Conservation (phyloP, 805 yeast species). For the Zygoascus flipseniorum region DNA sequence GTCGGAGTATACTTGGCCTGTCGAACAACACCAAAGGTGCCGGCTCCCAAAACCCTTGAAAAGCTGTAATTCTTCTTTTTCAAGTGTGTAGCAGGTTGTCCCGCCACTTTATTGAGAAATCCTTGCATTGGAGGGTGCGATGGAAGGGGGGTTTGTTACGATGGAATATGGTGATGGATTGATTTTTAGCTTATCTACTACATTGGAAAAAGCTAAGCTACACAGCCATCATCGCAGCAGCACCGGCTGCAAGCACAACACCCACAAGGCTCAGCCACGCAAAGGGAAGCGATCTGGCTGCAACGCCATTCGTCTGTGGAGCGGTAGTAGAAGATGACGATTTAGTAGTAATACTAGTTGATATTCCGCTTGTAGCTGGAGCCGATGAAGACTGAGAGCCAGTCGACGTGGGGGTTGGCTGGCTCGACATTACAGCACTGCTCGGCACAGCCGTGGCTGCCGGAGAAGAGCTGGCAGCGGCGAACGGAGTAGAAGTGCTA, state of each 20-base stretch:
- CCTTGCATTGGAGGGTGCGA: not conserved
- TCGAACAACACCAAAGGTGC: conserved; percentile 89
- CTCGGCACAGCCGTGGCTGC: not conserved
- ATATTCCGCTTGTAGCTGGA: too few species aligned
- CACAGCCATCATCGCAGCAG: not conserved
- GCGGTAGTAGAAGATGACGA: not conserved
- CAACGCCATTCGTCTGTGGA: not conserved
- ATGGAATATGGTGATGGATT: not conserved
- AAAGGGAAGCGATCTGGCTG: too few species aligned
- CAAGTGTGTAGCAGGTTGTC: conserved; percentile 63
- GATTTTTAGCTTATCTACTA: not conserved
- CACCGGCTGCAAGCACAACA: not conserved
- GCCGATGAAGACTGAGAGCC: not conserved
- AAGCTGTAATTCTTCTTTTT: conserved; percentile 66
- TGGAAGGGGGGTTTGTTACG: not conserved
- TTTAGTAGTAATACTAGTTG: too few species aligned
- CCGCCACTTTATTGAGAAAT: conserved; percentile 45
- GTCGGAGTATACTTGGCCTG: conserved; percentile 49
- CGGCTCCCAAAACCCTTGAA: conserved; percentile 86
- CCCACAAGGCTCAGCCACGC: not conserved
- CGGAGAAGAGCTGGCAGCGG: not conserved
- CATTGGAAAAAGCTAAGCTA: not conserved
- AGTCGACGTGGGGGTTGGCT: not conserved
- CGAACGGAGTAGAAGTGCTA: not conserved
- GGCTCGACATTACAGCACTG: not conserved